These are phyloP conservation scores for Emericellopsis terricola DNA, from an alignment of 495 filamentous ascomycete species.

Conservation along the genomic window DNA sequence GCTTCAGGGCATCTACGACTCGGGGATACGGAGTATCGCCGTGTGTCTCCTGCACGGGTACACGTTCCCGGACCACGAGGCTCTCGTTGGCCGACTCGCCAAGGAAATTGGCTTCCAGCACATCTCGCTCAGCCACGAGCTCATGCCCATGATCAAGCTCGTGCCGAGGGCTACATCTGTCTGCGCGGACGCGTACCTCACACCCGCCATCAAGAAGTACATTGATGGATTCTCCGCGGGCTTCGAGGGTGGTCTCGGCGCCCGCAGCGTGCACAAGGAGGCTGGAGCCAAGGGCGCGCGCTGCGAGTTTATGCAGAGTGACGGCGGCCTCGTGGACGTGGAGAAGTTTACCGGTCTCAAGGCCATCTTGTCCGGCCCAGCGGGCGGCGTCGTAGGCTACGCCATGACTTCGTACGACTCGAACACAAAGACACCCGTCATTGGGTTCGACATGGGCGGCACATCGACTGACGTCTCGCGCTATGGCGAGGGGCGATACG, in stretches of 20 bases:
- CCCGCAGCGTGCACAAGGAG: constrained; percentile 41
- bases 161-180: constrained; percentile 80
- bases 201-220: constrained; percentile 89
- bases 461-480: constrained; percentile 90
- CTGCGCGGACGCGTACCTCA: constrained; percentile 90
- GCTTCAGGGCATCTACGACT: constrained; percentile 38
- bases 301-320: constrained; percentile 79
- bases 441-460: constrained; percentile 92
- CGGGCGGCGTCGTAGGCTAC: constrained; percentile 81
- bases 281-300: constrained; percentile 37
- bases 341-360: constrained; percentile 56
- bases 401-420: constrained; percentile 85
- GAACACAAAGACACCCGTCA: constrained; percentile 71
- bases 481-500: constrained; percentile 76
- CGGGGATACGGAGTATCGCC: constrained; percentile 50
- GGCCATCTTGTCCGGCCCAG: constrained; percentile 65
- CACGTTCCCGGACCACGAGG: constrained; percentile 61
- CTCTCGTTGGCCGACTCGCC: constrained; percentile 46
- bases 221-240: constrained; percentile 72
- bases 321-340: constrained; percentile 64
- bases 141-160: constrained; percentile 92
- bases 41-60: constrained; percentile 73
- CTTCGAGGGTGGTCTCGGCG: constrained; percentile 52
- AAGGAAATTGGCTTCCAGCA: constrained; percentile 57
- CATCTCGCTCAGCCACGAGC: constrained; percentile 53